These are phyloP conservation scores for Ogataea degrootiae DNA, from an alignment of 805 yeast genomes.

Conservation along the genomic window DNA sequence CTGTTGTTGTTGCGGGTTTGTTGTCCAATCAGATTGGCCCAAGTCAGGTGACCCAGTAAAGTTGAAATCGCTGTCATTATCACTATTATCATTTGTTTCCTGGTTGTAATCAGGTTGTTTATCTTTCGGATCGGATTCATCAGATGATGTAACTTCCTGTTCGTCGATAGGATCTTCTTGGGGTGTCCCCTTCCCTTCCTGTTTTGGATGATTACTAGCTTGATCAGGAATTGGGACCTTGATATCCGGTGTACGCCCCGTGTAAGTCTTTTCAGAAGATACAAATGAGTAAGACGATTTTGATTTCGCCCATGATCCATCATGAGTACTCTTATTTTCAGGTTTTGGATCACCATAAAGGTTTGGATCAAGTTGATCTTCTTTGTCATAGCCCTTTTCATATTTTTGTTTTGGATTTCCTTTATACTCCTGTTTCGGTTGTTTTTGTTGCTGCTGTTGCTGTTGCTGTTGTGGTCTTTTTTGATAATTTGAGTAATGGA, in stretches of 20 bases:
- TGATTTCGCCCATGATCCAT: conserved; percentile 23
- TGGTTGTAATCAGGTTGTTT: neutral
- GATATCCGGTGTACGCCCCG: conserved; percentile 19
- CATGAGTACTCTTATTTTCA: conserved; percentile 18
- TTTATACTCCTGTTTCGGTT: neutral
- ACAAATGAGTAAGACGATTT: conserved; percentile 24
- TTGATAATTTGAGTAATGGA: conserved; percentile 5
- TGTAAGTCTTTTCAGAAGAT: conserved; percentile 23
- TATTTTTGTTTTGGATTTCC: neutral
- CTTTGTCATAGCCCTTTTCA: conserved; percentile 1
- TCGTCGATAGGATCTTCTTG: neutral
- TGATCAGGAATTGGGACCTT: conserved; percentile 2
- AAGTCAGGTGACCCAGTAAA: no score
- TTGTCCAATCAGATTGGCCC: no score
- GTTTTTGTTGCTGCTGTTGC: neutral
- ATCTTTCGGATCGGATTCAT: neutral
- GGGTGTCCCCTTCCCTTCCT: neutral
- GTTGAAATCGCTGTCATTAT: no score
- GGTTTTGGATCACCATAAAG: conserved; percentile 14
- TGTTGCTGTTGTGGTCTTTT: neutral
- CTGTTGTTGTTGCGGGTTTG: no score
- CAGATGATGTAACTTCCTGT: neutral
- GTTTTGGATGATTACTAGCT: neutral
- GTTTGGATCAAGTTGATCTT: neutral
- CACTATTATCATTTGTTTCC: no score